Base-by-base conservation (phyloP, 106 monocot species). In the Dendrobium nobile region DNA sequence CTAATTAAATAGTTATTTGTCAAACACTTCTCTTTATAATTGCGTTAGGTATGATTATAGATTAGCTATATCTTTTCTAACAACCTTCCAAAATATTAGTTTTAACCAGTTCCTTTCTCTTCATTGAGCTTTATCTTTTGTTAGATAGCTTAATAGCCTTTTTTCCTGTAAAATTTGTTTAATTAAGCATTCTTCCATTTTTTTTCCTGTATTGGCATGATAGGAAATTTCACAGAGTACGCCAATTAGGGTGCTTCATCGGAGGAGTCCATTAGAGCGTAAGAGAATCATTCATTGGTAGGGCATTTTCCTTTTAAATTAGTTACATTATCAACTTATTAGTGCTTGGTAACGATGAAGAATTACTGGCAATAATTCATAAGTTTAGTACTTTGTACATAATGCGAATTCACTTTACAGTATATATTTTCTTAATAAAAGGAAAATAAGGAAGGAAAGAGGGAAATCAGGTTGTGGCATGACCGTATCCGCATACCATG, bases 251-350 rank as follows among this genome's bases (percentile, higher is more conserved):
- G 95, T 99, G 41, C 92, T 99, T 83, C 98, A 99, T 86, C 90
- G 98, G 31, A 80, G 98, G 82, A 99, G 98, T 73, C 93, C 92
- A 79, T 75, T 99, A 81, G 95, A 93, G 70, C 86, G 98, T 17
- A 93, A 88, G 77, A 48, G 87, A 70, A 86, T 88, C n/a, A 91
- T 99, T 87, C 95, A 99, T 85, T 99, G 98, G 98, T 99, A 87
- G 43, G 77, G 61, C 13, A 15, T 41, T 42, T 74, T 74, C 2
- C 37, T 0, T 70, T 70, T 2, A 70, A 70, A 10, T 70, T 70
- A 16, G 28, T 70, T 33, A 16, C 33, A 70, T 28, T 70, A 0
- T 37, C 11, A 13, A 44, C 43, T 74, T 74, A 13, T 74, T 43
- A 26, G 13, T 3, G 37, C 17, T 33, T 33, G 67, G 26, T 27